A percentile compares a stretch with the other conserved stretches of the same genome.
phyloP scores from a whole-genome alignment of 805 yeast genomes.

The Metschnikowia peoriensis region DNA sequence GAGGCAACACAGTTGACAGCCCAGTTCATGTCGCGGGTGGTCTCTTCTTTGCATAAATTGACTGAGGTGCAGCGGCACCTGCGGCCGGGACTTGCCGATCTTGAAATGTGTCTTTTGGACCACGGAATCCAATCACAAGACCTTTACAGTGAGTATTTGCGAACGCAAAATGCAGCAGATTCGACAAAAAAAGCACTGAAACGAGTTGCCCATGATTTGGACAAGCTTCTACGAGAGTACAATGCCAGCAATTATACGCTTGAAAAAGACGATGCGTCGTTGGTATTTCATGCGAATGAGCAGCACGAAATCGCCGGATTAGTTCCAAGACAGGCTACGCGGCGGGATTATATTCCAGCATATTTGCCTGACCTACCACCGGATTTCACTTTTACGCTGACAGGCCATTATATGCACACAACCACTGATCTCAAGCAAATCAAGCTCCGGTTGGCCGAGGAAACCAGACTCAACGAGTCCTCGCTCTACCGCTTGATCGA shows the following conservation, averaged over 20 bases:
- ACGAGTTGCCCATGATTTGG: constrained; percentile 8
- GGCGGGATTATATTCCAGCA: constrained; percentile 53
- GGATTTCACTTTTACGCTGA: constrained; percentile 82
- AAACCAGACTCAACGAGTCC: constrained; percentile 75
- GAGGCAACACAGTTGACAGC: constrained; percentile 29
- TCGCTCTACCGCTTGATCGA: constrained; percentile 65
- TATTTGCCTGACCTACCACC: constrained; percentile 93
- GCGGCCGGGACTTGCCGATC: constrained; percentile 52
- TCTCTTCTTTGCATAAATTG: constrained; percentile 44
- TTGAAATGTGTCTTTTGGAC: constrained; percentile 43
- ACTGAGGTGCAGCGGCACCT: constrained; percentile 61
- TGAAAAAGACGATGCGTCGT: constrained; percentile 40
- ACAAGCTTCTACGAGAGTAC: constrained; percentile 14
- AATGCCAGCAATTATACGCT: constrained; percentile 21
- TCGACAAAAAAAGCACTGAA: constrained; percentile 4
- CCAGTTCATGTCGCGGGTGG: constrained; percentile 35
- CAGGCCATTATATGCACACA: constrained; percentile 64
- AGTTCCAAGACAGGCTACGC: constrained; percentile 47
- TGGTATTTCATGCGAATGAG: constrained; percentile 54
- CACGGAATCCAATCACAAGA: constrained; percentile 41
- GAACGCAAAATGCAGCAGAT: constrained; percentile 11
- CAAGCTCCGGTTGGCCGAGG: constrained; percentile 71
- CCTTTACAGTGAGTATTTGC: constrained; percentile 35
- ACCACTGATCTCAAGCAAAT: constrained; percentile 69
- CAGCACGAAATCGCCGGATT: constrained; percentile 51